A percentile compares a stretch with the other conserved stretches of the same genome.
phyloP scores from a whole-genome alignment of 306 rosid species.

The Lathyrus aphaca region DNA sequence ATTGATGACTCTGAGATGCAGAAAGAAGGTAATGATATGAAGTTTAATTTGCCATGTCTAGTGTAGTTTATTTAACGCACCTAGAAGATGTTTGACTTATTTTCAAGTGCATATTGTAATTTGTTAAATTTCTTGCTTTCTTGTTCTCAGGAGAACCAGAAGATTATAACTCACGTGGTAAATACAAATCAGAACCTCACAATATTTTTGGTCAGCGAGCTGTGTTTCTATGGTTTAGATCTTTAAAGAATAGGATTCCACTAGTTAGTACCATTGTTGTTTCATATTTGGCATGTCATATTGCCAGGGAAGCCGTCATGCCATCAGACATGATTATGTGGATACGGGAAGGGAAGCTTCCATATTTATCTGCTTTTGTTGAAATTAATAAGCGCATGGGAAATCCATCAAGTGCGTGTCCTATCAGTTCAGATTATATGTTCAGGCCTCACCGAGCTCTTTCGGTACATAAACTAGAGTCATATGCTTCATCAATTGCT shows the following conservation, averaged over 20 bases:
- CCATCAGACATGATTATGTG: constrained; percentile 79
- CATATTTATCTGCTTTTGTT: constrained; percentile 79
- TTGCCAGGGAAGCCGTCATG: constrained; percentile 77
- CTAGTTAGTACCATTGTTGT: constrained; percentile 60
- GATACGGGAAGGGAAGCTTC: constrained; percentile 84
- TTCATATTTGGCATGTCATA: constrained; percentile 79
- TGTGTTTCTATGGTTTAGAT: constrained; percentile 64
- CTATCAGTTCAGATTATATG: constrained; percentile 71
- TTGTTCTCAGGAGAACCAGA: constrained; percentile 59
- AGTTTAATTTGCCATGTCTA: constrained; percentile 2
- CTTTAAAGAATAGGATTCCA: constrained; percentile 71
- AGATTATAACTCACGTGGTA: constrained; percentile 39
- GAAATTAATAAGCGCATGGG: constrained; percentile 74
- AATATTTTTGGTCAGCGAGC: constrained; percentile 63
- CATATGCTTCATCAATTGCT: constrained; percentile 70
- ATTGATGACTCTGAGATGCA: constrained; percentile 62
- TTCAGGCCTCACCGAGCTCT: constrained; percentile 68
- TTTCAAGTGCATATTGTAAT: constrained; percentile 32
- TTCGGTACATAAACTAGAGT: constrained; percentile 69
- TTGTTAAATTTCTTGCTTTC: constrained; percentile 41
- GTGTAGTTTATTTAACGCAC: background rate
- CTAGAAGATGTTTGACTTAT: constrained; percentile 8
- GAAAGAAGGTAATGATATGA: constrained; percentile 49
- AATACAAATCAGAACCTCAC: constrained; percentile 56
- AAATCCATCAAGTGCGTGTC: constrained; percentile 66